A percentile compares a stretch with the other conserved stretches of the same genome.
phyloP scores from a whole-genome alignment of 345 rosid species.

The Citrus reticulata region DNA sequence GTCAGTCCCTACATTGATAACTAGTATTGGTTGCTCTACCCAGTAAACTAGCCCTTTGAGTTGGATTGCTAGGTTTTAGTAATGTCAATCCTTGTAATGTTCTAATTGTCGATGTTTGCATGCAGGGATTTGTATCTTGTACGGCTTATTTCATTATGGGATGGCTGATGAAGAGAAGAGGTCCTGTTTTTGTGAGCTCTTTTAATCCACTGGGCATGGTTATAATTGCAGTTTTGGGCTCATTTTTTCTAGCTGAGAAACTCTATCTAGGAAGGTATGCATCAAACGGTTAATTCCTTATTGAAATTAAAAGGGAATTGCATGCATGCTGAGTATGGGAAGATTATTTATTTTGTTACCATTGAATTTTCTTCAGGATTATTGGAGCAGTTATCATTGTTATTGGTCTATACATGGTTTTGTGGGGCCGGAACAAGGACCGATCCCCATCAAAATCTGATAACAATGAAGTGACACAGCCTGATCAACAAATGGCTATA shows the following conservation, averaged over 20 bases:
- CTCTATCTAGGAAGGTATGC: conserved; percentile 47
- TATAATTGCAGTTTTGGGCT: conserved; percentile 54
- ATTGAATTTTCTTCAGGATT: conserved; percentile 29
- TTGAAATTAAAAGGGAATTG: neutral
- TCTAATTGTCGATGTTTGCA: conserved; percentile 5
- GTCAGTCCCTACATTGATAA: too few relatives aligned
- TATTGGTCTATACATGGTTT: conserved; percentile 59
- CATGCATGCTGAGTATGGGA: neutral
- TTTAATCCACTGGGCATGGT: conserved; percentile 64
- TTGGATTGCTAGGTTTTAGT: too few relatives aligned
- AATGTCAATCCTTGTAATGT: too few relatives aligned
- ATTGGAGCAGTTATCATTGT: conserved; percentile 65
- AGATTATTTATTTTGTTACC: neutral
- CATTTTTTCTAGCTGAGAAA: conserved; percentile 47
- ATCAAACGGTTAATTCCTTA: neutral
- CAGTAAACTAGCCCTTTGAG: too few relatives aligned
- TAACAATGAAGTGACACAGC: neutral
- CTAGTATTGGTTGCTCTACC: too few relatives aligned
- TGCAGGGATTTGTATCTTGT: conserved; percentile 66
- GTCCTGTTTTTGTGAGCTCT: conserved; percentile 72
- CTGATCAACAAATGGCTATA: neutral
- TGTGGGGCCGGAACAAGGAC: conserved; percentile 85
- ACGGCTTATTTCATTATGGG: conserved; percentile 54
- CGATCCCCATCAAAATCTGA: conserved; percentile 8
- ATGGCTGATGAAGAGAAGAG: conserved; percentile 44